These are phyloP conservation scores for Blastobotrys robertii DNA, from an alignment of 805 yeast species.

Conservation along the genomic window DNA sequence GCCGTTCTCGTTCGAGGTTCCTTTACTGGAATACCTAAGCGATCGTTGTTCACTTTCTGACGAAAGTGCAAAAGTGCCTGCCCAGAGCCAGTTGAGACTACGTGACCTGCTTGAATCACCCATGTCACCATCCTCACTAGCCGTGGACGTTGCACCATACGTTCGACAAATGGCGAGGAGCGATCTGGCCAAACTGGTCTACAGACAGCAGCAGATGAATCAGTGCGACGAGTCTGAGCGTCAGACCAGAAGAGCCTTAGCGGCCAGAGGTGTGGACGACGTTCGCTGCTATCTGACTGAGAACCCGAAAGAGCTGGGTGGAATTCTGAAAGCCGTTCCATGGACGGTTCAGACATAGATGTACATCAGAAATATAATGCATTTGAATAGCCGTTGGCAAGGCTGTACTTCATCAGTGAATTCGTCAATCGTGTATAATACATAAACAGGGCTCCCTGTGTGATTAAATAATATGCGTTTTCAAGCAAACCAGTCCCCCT, in stretches of 20 bases:
- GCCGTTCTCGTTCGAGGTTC: too few relatives aligned
- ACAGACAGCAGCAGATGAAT: neutral
- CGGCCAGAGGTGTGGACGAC: slow-evolving; percentile 16
- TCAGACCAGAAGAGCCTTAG: slow-evolving; percentile 14
- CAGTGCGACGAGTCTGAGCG: slow-evolving; percentile 7
- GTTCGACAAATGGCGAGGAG: slow-evolving; percentile 23
- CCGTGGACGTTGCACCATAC: slow-evolving; percentile 22
- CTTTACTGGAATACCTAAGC: too few relatives aligned
- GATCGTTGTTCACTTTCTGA: too few relatives aligned
- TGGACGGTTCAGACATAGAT: neutral
- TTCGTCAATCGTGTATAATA: slow-evolving; percentile 1
- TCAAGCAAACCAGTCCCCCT: slow-evolving; percentile 51
- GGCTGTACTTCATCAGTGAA: neutral
- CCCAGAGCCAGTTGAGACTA: too few relatives aligned
- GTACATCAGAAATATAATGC: neutral
- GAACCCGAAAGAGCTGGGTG: slow-evolving; percentile 8
- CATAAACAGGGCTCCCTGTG: neutral
- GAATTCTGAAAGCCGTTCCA: slow-evolving; percentile 8
- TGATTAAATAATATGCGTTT: slow-evolving; percentile 39
- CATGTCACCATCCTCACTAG: slow-evolving; percentile 1
- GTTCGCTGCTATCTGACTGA: slow-evolving; percentile 13
- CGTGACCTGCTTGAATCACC: too few relatives aligned
- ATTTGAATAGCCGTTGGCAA: neutral
- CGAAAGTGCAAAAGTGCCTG: too few relatives aligned
- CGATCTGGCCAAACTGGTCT: slow-evolving; percentile 10